Base-by-base conservation (phyloP, 2,329 filamentous ascomycete species). In the Lojkania enalia region DNA sequence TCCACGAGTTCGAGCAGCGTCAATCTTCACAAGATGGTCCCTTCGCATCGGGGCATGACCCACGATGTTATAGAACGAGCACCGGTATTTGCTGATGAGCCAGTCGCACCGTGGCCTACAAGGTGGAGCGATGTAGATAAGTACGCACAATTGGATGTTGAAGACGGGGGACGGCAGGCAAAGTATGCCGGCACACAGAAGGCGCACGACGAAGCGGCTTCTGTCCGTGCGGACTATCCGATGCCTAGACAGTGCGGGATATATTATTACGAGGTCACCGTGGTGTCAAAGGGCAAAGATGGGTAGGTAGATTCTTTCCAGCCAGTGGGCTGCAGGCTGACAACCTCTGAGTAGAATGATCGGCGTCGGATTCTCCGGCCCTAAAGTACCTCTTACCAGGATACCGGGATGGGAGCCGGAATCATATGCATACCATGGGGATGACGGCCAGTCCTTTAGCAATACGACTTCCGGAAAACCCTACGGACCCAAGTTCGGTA, bases 161-260 rank as follows among this genome's bases (percentile, higher is more conserved):
- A 86, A 21, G 77, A 79, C 3, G 84, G 90, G 56, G 90, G 89
- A 1, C 75, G 85, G 39, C 86, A 92, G 60, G 83, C 95, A 44
- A 76, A 78, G 48, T 84, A 83, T 60, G 51, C 60, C 3, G 81
- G 81, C 16, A 68, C 75, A 9, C 73, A 74, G 30, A 82, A 83
- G 64, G 78, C 79, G 33, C 73, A 77, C 46, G 83, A 86, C 61
- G 94, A 97, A 66, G 88, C 90, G 14, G 90, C 84, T 25, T 83
- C 88, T 11, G 84, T 96, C 46, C 84, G 94, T 44, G 83, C 91
- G 20, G 87, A 99, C 67, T 78, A 90, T 66, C 82, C 85, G 37
- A 96, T 97, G 83, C 90, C 94, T 3, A 79, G 84, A 25, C 87
- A 95, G 62, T 94, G 88, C 55, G 94, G 94, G 2, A 86, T 99